Percentiles rank a stretch among this genome's conserved stretches.
Evolutionary conservation across 495 filamentous ascomycete species (phyloP).

Genomic region (Penicillium atrosanguineum): DNA sequence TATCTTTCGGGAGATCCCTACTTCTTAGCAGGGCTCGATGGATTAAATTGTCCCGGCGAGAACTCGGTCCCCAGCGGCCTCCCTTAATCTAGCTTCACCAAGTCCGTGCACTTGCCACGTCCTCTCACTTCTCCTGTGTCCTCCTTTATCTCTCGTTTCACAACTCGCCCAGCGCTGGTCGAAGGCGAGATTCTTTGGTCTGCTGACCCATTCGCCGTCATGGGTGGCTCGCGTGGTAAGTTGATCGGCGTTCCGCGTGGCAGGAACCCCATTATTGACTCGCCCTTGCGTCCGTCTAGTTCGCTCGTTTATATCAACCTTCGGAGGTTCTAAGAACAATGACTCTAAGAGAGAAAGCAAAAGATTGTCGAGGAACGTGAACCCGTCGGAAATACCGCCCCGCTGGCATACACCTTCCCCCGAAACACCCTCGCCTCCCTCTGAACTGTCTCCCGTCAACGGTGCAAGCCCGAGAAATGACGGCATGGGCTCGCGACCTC

Average conservation of each 20-base stretch:
- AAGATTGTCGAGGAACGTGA: constrained; percentile 30
- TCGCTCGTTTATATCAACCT: constrained; percentile 62
- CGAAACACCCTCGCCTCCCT: constrained; percentile 34
- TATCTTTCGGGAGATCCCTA: constrained; percentile 1
- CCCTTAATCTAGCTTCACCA: constrained; percentile 4
- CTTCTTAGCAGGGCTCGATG: constrained; percentile 7
- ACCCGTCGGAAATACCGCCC: constrained; percentile 25
- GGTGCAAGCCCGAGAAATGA: constrained; percentile 25
- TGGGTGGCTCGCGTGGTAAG: constrained; percentile 47
- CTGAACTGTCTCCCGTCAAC: constrained; percentile 29
- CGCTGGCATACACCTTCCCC: constrained; percentile 37
- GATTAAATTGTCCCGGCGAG: constrained; percentile 7
- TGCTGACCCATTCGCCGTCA: constrained; percentile 21
- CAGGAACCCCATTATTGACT: constrained; percentile 13
- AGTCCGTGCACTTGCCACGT: constrained; percentile 11
- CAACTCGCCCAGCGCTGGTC: constrained; percentile 5
- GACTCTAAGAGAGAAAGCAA: constrained; percentile 31
- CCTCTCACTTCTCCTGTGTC: not conserved
- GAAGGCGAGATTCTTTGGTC: constrained; percentile 8
- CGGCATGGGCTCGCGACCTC: constrained; percentile 51
- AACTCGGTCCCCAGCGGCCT: constrained; percentile 6
- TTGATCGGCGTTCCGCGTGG: constrained; percentile 10
- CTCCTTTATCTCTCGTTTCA: constrained; percentile 4
- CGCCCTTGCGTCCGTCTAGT: constrained; percentile 47
- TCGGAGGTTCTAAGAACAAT: constrained; percentile 38